These are phyloP conservation scores for Actinomortierella ambigua DNA, from an alignment of 371 early-diverging fungal genomes.

Conservation along the genomic window DNA sequence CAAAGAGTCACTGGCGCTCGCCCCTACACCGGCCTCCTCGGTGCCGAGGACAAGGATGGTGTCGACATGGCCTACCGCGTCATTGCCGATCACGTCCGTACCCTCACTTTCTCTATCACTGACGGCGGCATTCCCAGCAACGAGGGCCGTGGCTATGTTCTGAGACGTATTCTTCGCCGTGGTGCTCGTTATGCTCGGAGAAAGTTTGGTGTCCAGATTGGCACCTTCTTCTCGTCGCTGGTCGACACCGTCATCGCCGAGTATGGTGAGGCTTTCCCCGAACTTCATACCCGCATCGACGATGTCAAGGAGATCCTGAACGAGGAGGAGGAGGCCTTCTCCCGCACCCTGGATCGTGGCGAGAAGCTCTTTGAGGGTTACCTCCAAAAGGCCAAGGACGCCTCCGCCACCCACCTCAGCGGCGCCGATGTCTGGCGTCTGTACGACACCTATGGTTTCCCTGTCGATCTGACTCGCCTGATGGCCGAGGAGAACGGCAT, in stretches of 20 bases:
- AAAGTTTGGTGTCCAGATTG: conserved; percentile 90
- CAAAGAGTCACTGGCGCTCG: conserved; percentile 87
- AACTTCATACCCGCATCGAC: conserved; percentile 73
- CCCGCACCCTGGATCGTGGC: conserved; percentile 98
- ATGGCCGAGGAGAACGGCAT: conserved; percentile 98
- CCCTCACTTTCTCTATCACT: conserved; percentile 96
- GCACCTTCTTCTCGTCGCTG: conserved; percentile 90
- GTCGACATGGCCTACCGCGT: conserved; percentile 99
- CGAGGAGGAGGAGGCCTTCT: conserved; percentile 97
- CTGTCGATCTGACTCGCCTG: conserved; percentile 97
- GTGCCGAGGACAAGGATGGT: conserved; percentile 91
- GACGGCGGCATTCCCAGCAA: conserved; percentile 98
- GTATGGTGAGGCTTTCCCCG: conserved; percentile 86
- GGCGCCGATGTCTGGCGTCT: conserved; percentile 97
- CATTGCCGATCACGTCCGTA: conserved; percentile 98
- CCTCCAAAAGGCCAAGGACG: conserved; percentile 71
- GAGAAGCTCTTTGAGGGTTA: conserved; percentile 92
- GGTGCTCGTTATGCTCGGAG: conserved; percentile 96
- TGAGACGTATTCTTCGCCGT: conserved; percentile 98
- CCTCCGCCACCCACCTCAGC: conserved; percentile 64
- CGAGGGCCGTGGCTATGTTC: conserved; percentile 99
- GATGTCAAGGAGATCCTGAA: conserved; percentile 92
- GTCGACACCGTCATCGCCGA: conserved; percentile 83
- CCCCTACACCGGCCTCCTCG: conserved; percentile 85
- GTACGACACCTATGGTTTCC: conserved; percentile 99